Conservation (phyloP, 257 asterid species). For the Fraxinus excelsior region DNA sequence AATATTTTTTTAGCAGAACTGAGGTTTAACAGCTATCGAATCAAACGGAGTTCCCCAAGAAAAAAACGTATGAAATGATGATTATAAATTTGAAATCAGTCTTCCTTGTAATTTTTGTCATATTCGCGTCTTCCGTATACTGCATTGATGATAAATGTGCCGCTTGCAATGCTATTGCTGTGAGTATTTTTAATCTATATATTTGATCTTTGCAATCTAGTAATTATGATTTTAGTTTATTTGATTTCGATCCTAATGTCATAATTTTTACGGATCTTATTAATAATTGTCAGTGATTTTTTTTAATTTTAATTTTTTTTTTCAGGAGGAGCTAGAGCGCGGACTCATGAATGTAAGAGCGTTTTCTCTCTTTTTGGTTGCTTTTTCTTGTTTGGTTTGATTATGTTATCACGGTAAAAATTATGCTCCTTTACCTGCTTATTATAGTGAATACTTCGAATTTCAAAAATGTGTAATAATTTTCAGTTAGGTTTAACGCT, state of each 20-base stretch:
- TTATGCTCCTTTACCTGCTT: not conserved
- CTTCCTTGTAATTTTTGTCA: slow-evolving; percentile 19
- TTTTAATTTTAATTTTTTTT: too few species aligned
- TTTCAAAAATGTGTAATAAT: not conserved
- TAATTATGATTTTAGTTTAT: not conserved
- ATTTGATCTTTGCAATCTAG: not conserved
- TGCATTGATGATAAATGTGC: slow-evolving; percentile 82
- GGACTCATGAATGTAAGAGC: slow-evolving; percentile 69
- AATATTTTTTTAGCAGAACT: not conserved
- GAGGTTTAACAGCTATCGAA: slow-evolving; percentile 26
- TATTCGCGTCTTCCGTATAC: slow-evolving; percentile 33
- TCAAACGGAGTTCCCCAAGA: slow-evolving; percentile 16
- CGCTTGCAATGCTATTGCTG: slow-evolving; percentile 94
- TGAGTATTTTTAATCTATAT: slow-evolving; percentile 34
- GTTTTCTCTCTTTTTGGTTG: slow-evolving; percentile 5
- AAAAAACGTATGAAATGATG: slow-evolving; percentile 30
- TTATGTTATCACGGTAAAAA: not conserved
- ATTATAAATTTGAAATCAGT: slow-evolving; percentile 10
- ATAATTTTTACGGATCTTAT: not conserved
- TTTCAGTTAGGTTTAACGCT: not conserved
- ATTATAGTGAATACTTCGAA: not conserved
- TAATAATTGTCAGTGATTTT: not conserved
- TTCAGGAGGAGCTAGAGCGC: slow-evolving; percentile 92
- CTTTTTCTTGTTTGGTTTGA: slow-evolving; percentile 5
- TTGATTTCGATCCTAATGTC: not conserved